Base-by-base conservation (phyloP, 345 rosid species). In the Odontarrhena argentea region DNA sequence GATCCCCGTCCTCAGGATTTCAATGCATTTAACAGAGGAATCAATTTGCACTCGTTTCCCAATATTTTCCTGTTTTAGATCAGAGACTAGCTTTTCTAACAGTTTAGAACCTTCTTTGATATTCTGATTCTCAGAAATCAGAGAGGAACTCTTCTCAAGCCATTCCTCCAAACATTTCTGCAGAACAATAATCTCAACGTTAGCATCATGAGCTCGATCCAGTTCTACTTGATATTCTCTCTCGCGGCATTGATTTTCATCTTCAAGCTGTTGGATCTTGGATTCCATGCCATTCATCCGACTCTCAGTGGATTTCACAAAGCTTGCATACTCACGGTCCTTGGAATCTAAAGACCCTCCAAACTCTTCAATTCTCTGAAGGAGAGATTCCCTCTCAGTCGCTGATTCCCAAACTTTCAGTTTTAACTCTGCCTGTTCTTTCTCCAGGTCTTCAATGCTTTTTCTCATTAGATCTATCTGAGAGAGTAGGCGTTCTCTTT, bases 171-270 rank as follows among this genome's bases (percentile, higher is more conserved):
- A 57, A 69, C 79, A 87, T 73, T 80, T 79, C 76, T 83, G 84
- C 82, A 86, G 81, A 75, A 89, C 69, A 63, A 89, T 84, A 71
- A 81, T 85, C 75, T 89, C 88, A 43, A 82, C 69, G 79, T 87
- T 75, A 56, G 86, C 78, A 80, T 46, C 73, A 63, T 84, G 63
- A 54, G 78, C 81, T 70, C 85, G 82, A 73, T 91, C 87, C 52
- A 81, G 75, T 64, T 88, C 96, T 60, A 79, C 84, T 63, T 87
- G 86, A 76, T 77, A 80, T 60, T 77, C 90, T 74, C 83, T 81
- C 82, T 79, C 84, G 76, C 74, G 69, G 83, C 76, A 62, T 36
- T 53, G 77, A 73, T 61, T 73, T 67, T 87, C 93, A 66, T 84
- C 84, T 69, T 80, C 80, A 43, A 94, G 84, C 26, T 67, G 73